Evolutionary conservation across 495 filamentous ascomycete genomes (phyloP), one percentile per base, ranked within the genome.

Genomic region (Lepraria neglecta): DNA sequence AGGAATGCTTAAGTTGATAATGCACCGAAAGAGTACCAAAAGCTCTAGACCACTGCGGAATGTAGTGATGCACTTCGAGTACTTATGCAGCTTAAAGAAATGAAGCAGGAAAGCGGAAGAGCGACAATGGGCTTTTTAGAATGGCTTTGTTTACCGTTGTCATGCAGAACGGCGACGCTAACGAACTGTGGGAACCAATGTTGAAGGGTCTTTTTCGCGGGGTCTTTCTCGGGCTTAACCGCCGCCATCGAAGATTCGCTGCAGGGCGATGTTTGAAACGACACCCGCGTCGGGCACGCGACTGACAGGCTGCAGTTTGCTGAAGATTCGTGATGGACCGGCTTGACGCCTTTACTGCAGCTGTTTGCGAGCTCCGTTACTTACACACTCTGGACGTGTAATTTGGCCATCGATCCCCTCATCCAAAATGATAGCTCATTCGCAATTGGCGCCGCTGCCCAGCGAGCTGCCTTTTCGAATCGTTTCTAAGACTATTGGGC

Each of bases 401-500:
- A 19, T 7, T 35, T 61, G 38, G 6, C 14, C 30, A 2, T 14
- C n/a, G 30, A 24, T 9, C 3, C 33, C 11, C 7, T 21, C 24
- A 50, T 35, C 40, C 14, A 55, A 21, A 33, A 75, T 71, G 60
- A 81, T 82, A 73, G 75, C 80, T 47, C 87, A 95, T 80, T 94
- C 89, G 60, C 94, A 98, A 75, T 75, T 90, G 54, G 90, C 91
- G 66, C 91, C 91, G 62, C 80, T 97, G 48, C 94, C 94, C 43
- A 80, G 69, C 63, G 56, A 69, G 46, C 78, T 98, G 46, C 95
- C 95, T 31, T 98, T 98, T 74, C 84, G 94, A 59, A 86, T 98
- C 71, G 82, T 98, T 67, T 96, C 91, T 35, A 91, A 92, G 69
- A 98, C 95, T 43, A 96, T 98, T 66, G 94, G 94, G 47, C 84